Base-by-base conservation (phyloP, 1,139 yeast species). In the Kodamaea derodonti region DNA sequence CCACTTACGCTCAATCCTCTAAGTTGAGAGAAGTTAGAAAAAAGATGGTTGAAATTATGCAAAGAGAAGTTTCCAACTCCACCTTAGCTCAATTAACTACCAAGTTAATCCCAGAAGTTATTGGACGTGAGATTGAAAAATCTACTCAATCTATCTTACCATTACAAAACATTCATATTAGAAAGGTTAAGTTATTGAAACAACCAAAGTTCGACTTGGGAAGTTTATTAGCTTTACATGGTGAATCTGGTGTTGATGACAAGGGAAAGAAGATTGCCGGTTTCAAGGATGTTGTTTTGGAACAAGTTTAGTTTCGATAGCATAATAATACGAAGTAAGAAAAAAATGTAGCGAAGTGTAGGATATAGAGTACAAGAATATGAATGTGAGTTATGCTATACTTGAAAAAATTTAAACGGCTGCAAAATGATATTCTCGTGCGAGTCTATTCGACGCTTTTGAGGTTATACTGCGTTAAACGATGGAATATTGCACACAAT, bases 181-280 rank as follows among this genome's bases (percentile, higher is more conserved):
- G 94, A 77, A 84, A 84, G 78, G 94, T 85, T 58, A 84, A 84
- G 78, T 77, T 84, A 68, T 81, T 84, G 72, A 84, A 84, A 74
- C 88, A 82, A 72, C 95, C 95, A 65, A 84, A 84, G 76, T 82
- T 84, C 73, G 95, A 84, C 70, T 78, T 85, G 64, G 94, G 94
- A 72, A 71, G 87, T 60, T 78, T 85, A 65, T 75, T 85, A 66
- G 80, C 95, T 59, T 80, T 85, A 64, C 95, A 85, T 80, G 95
- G 95, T 69, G 95, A 84, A 75, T 82, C 78, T 60, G 68, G 85
- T 48, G 38, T 48, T 43, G 92, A 84, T 64, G 92, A 84, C 65
- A 80, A 85, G 71, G 95, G 95, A 63, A 84, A 85, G 83, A 84
- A 85, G 79, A 90, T 85, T 58, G 48, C 58, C 37, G 86, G 84